phyloP scores from a whole-genome alignment of 176 grass and related monocot genomes.

The Paspalum notatum region DNA sequence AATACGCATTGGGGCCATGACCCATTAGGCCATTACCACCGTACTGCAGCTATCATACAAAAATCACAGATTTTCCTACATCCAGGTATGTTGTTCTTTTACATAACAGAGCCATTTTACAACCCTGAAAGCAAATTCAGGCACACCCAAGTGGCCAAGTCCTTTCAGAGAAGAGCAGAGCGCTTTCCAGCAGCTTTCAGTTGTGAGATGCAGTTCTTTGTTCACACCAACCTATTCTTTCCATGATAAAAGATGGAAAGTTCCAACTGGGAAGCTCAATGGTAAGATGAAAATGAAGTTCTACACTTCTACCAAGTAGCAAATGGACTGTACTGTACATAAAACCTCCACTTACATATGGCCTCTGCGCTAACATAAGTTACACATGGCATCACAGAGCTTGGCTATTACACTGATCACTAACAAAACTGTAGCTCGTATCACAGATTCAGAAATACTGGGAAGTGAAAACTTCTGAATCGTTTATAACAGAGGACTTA shows the following conservation, averaged over 20 bases:
- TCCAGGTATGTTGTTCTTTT: too few species aligned
- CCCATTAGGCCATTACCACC: too few species aligned
- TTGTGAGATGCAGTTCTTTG: not conserved
- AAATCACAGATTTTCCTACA: too few species aligned
- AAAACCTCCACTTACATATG: conserved; percentile 43
- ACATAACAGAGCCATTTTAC: too few species aligned
- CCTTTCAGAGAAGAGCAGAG: not conserved
- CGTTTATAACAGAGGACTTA: not conserved
- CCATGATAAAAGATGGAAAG: conserved; percentile 7
- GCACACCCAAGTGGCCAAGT: too few species aligned
- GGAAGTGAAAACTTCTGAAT: conserved; percentile 20
- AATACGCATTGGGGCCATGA: too few species aligned
- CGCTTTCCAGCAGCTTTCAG: not conserved
- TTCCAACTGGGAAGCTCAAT: conserved; percentile 11
- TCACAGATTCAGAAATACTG: conserved; percentile 15
- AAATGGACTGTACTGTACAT: conserved; percentile 56
- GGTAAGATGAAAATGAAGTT: conserved; percentile 5
- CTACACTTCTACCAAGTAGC: conserved; percentile 41
- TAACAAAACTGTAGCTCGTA: conserved; percentile 55
- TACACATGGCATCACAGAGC: conserved; percentile 23
- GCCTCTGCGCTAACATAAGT: too few species aligned
- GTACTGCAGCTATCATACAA: too few species aligned
- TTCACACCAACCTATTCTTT: not conserved
- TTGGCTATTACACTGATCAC: conserved; percentile 32
- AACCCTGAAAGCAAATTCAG: too few species aligned